Percentiles rank a stretch among this genome's conserved stretches.
These are phyloP conservation scores for Ceratobasidium sp. DNA, from an alignment of 1,284 basidiomycete species.

Conservation along the genomic window DNA sequence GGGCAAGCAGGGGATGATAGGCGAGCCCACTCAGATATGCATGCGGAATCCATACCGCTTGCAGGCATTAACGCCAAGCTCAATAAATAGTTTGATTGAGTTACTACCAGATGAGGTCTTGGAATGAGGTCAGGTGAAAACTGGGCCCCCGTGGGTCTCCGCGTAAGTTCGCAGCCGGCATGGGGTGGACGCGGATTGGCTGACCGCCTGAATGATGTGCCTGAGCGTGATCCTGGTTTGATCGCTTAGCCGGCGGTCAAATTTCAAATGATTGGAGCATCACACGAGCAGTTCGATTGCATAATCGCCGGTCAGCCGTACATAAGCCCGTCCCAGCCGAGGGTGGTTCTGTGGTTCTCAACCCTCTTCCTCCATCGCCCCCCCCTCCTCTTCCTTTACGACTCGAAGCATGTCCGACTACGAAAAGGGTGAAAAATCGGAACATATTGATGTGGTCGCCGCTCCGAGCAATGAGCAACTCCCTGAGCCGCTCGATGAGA, in stretches of 20 bases:
- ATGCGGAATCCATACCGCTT: neutral
- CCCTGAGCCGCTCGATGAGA: conserved; percentile 29
- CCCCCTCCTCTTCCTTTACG: neutral
- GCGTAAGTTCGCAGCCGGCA: conserved; percentile 6
- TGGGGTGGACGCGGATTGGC: conserved; percentile 1
- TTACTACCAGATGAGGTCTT: conserved; percentile 1
- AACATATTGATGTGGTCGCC: conserved; percentile 14
- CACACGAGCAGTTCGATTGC: neutral
- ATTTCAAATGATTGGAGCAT: conserved; percentile 14
- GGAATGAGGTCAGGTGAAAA: conserved; percentile 24
- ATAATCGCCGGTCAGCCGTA: conserved; percentile 36
- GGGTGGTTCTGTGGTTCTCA: conserved; percentile 31
- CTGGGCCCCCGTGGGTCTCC: conserved; percentile 42
- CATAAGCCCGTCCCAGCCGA: conserved; percentile 23
- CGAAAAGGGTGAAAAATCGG: conserved; percentile 28
- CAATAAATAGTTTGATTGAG: neutral
- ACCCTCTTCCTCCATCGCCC: conserved; percentile 25
- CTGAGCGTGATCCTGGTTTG: conserved; percentile 12
- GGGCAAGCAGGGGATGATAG: neutral
- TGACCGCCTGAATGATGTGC: neutral
- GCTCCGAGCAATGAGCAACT: conserved; percentile 18
- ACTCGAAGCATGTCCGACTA: conserved; percentile 34
- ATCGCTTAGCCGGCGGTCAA: conserved; percentile 39
- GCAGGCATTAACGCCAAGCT: neutral
- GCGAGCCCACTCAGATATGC: neutral